Conservation (phyloP, 2,329 filamentous ascomycete species). For the Exophiala spinifera region DNA sequence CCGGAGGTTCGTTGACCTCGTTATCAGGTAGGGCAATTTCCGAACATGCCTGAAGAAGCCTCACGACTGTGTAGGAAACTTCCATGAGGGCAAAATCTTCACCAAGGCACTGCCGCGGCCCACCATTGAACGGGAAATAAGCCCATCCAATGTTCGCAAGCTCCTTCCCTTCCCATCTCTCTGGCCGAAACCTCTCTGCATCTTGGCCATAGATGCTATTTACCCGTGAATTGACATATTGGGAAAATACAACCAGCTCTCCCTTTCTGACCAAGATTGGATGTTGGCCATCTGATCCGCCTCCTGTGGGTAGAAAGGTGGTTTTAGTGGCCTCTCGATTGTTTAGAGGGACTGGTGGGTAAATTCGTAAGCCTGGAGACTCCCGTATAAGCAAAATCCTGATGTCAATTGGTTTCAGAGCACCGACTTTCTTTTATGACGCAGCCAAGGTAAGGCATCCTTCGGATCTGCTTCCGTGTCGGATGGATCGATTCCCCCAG, state of each 20-base stretch:
- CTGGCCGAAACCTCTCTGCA: constrained; percentile 9
- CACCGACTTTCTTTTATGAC: constrained; percentile 49
- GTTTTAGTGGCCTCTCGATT: constrained; percentile 25
- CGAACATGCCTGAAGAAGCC: constrained; percentile 28
- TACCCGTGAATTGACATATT: constrained; percentile 39
- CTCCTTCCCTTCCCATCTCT: constrained; percentile 18
- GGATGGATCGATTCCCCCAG: not conserved
- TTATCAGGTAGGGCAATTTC: constrained; percentile 6
- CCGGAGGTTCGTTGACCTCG: not conserved
- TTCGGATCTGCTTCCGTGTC: constrained; percentile 26
- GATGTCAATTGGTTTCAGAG: not conserved
- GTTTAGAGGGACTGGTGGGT: constrained; percentile 32
- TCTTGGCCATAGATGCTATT: constrained; percentile 31
- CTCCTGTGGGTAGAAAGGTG: constrained; percentile 33
- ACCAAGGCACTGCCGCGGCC: constrained; percentile 32
- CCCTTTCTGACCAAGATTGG: constrained; percentile 31
- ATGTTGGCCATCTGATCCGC: constrained; percentile 30
- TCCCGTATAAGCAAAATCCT: not conserved
- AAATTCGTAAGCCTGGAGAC: constrained; percentile 35
- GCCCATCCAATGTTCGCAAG: constrained; percentile 34
- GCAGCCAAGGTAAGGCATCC: constrained; percentile 48
- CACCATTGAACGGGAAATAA: constrained; percentile 32
- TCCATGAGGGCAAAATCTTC: constrained; percentile 31
- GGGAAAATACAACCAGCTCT: constrained; percentile 29
- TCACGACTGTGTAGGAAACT: constrained; percentile 27